These are phyloP conservation scores for Xylaria sp. DNA, from an alignment of 2,329 filamentous ascomycete species.

Conservation along the genomic window DNA sequence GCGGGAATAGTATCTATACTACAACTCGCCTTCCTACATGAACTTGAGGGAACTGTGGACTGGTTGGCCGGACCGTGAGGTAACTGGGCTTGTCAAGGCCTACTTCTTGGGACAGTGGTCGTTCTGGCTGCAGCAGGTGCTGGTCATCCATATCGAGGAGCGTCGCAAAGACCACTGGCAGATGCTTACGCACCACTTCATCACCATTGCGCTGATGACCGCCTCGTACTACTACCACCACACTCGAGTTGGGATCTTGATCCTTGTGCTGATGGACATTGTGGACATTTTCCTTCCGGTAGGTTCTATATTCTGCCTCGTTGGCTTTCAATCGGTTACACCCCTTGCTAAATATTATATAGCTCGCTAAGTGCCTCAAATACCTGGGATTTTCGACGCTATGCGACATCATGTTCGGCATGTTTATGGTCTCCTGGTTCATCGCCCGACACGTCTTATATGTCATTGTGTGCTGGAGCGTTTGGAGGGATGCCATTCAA, in stretches of 20 bases:
- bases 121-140: conserved; percentile 91
- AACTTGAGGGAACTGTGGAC: conserved; percentile 76
- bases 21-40: conserved; percentile 70
- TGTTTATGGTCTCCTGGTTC: conserved; percentile 85
- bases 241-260: conserved; percentile 80
- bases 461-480: conserved; percentile 73
- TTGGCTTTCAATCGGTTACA: not conserved
- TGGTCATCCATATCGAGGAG: conserved; percentile 93
- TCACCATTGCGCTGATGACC: conserved; percentile 76
- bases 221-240: conserved; percentile 82
- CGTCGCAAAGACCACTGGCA: conserved; percentile 91
- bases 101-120: conserved; percentile 88
- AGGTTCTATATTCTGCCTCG: conserved; percentile 33
- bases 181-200: conserved; percentile 92
- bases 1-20: conserved; percentile 65
- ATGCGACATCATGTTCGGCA: conserved; percentile 77
- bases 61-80: conserved; percentile 73
- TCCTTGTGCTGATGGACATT: conserved; percentile 88
- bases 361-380: conserved; percentile 90
- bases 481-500: conserved; percentile 60
- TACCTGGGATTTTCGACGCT: conserved; percentile 71
- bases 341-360: conserved; percentile 4
- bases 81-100: conserved; percentile 70
- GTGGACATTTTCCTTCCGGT: conserved; percentile 86
- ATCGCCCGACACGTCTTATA: conserved; percentile 77